Base-by-base conservation (phyloP, 2,329 filamentous ascomycete genomes). In the Triangularia verruculosa region DNA sequence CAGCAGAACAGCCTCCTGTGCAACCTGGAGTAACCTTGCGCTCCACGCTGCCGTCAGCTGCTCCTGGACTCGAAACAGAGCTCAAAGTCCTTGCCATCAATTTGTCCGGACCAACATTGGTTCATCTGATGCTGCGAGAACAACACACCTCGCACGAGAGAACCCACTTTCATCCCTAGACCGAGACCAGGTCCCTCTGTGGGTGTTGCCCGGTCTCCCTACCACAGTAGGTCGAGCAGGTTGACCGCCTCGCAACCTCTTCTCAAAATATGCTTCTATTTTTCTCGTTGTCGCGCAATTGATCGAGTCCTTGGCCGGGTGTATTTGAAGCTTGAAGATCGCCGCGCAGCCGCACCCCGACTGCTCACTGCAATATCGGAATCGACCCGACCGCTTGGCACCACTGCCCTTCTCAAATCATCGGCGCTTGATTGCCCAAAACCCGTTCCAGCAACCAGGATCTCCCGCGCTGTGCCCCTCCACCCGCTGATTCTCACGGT, bases 181-280 rank as follows among this genome's bases (percentile, higher is more conserved):
- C 51, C n/a, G 22, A 47, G 51, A 28, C 51, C 51, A 8, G 22
- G 20, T n/a, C n/a, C n/a, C 22, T n/a, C 51, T 28, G 15, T 54
- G 51, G 25, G 20, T 24, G 22, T n/a, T 54, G 51, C 20, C 22
- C 51, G 51, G 51, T 54, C 51, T 54, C 22, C 51, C 20, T 28
- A n/a, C n/a, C n/a, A n/a, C n/a, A n/a, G n/a, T n/a, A n/a, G 51
- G 51, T 28, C 25, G 51, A 28, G 20, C 51, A 15, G 20, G 51
- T 25, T 54, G 51, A 54, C 51, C 51, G 51, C 51, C 51, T 54
- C 25, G 51, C 51, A 54, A 28, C 51, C 22, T 20, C 39, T 47
- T 47, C 39, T 17, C 51, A 17, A 52, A 54, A 54, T 54, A 27
- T 54, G 51, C 51, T 54, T 25, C 39, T 47, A 47, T 47, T 54